Percentiles rank a stretch among this genome's conserved stretches.
These are phyloP conservation scores for Begonia masoniana DNA, from an alignment of 306 rosid species.

Conservation along the genomic window DNA sequence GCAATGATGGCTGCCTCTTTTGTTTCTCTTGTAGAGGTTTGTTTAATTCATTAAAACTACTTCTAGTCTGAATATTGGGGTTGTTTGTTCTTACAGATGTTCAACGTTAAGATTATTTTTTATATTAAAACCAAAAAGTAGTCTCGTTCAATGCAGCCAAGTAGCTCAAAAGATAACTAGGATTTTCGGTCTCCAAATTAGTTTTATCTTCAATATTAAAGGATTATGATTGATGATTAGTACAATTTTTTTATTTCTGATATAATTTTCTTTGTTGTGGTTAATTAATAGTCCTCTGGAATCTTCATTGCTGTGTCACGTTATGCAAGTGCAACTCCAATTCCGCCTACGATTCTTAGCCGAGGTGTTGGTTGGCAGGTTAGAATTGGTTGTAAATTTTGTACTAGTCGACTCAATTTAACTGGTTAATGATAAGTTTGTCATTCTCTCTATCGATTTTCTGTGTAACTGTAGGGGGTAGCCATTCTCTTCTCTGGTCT, in stretches of 20 bases:
- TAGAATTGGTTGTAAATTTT: slow-evolving; percentile 2
- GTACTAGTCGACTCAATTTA: neutral
- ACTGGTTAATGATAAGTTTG: neutral
- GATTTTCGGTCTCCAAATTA: too few relatives aligned
- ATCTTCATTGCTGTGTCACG: slow-evolving; percentile 77
- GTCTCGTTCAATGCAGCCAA: too few relatives aligned
- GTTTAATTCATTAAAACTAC: neutral
- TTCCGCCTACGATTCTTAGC: slow-evolving; percentile 87
- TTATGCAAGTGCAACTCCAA: slow-evolving; percentile 86
- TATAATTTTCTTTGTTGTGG: neutral
- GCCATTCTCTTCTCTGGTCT: slow-evolving; percentile 80
- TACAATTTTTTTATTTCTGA: neutral
- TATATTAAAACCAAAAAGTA: too few relatives aligned
- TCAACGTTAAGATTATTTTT: too few relatives aligned
- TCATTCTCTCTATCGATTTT: neutral
- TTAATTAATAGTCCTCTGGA: slow-evolving; percentile 62
- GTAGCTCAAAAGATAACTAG: too few relatives aligned
- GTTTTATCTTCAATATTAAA: neutral
- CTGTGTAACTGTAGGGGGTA: slow-evolving; percentile 43
- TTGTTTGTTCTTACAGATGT: neutral
- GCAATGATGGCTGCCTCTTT: slow-evolving; percentile 97
- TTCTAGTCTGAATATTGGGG: too few relatives aligned
- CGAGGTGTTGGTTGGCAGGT: slow-evolving; percentile 99
- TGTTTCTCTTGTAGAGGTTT: slow-evolving; percentile 91
- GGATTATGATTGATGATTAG: too few relatives aligned